Evolutionary conservation across 345 rosid species (phyloP).

Genomic region (Populus nigra): DNA sequence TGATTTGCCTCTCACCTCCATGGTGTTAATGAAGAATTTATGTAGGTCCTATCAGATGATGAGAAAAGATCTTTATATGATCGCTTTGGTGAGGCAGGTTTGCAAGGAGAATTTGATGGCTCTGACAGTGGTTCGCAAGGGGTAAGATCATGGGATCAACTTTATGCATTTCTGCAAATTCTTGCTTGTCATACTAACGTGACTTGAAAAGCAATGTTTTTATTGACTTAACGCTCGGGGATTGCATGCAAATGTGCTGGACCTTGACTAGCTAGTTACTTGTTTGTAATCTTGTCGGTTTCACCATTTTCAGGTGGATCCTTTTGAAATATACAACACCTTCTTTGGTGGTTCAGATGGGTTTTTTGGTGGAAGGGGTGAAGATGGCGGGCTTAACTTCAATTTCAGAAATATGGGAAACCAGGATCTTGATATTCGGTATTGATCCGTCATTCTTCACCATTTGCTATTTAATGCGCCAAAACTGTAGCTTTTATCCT

Average conservation of each 20-base stretch:
- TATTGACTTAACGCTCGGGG: too few species aligned
- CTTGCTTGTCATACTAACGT: too few species aligned
- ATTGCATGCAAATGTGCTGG: too few species aligned
- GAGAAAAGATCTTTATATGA: conserved; percentile 89
- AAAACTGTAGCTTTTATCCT: not conserved
- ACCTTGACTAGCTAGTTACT: conserved; percentile 1
- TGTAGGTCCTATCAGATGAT: conserved; percentile 91
- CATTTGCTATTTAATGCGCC: not conserved
- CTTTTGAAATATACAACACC: conserved; percentile 69
- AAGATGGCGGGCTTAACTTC: conserved; percentile 53
- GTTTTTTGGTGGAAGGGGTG: conserved; percentile 60
- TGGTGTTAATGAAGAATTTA: conserved; percentile 37
- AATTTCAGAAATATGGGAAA: conserved; percentile 50
- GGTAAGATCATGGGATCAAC: conserved; percentile 41
- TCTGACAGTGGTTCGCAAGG: conserved; percentile 45
- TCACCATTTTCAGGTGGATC: conserved; percentile 62
- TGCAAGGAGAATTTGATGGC: conserved; percentile 58
- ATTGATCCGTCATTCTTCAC: conserved; percentile 12
- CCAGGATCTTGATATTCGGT: conserved; percentile 73
- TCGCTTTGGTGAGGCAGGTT: conserved; percentile 76
- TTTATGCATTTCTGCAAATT: conserved; percentile 7
- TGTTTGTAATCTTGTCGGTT: not conserved
- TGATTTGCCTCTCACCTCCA: conserved; percentile 2
- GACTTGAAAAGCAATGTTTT: too few species aligned
- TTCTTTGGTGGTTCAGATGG: conserved; percentile 83